These are phyloP conservation scores for Gaeumannomyces tritici DNA, from an alignment of 2,329 filamentous ascomycete genomes.

Conservation along the genomic window DNA sequence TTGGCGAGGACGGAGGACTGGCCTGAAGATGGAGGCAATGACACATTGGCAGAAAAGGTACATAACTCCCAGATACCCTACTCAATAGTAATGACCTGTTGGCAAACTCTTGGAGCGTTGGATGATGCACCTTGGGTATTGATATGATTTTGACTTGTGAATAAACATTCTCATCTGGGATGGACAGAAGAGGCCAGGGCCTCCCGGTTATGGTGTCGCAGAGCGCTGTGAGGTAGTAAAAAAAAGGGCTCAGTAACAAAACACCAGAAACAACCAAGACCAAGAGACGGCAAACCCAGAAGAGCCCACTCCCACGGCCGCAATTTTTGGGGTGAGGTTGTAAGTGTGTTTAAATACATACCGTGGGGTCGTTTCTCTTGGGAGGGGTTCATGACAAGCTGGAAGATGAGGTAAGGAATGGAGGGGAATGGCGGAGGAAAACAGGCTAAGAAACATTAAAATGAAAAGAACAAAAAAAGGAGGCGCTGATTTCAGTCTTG, in stretches of 20 bases:
- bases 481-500: background rate
- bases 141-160: background rate
- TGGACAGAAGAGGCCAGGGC: background rate
- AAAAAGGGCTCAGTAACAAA: background rate
- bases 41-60: background rate
- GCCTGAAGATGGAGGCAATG: too few relatives aligned
- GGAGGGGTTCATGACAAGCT: background rate
- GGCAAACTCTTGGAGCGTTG: background rate
- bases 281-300: too few relatives aligned
- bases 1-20: too few relatives aligned
- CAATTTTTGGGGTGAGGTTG: background rate
- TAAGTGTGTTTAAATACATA: too few relatives aligned
- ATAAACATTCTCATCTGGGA: background rate
- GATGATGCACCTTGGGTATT: background rate
- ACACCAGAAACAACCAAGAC: too few relatives aligned
- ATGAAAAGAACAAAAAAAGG: background rate
- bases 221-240: background rate
- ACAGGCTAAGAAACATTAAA: background rate
- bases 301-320: too few relatives aligned
- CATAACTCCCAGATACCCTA: background rate
- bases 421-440: background rate
- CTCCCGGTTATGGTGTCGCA: background rate
- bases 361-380: background rate
- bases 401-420: background rate
- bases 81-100: background rate